phyloP scores from a whole-genome alignment of 768 basidiomycete species.

The Kwoniella newhampshirensis region DNA sequence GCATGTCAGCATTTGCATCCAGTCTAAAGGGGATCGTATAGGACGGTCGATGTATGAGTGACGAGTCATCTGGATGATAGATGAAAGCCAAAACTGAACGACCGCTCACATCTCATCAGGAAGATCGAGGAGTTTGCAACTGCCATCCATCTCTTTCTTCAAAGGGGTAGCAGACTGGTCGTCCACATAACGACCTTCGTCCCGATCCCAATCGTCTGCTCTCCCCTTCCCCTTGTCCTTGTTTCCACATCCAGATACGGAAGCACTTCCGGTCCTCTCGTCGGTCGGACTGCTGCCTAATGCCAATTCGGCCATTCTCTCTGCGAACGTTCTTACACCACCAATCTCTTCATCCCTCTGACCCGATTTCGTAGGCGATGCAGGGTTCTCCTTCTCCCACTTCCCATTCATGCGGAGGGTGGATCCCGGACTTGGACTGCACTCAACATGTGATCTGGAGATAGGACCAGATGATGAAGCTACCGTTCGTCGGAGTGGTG shows the following conservation, averaged over 20 bases:
- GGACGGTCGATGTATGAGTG: too few species aligned
- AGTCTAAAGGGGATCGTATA: too few species aligned
- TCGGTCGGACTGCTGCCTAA: constrained; percentile 5
- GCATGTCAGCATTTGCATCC: too few species aligned
- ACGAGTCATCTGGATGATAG: too few species aligned
- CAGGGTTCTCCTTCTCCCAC: too few species aligned
- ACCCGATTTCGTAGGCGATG: too few species aligned
- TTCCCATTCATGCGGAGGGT: too few species aligned
- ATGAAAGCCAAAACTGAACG: too few species aligned
- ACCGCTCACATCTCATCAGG: constrained; percentile 43
- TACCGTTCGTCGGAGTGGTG: not conserved
- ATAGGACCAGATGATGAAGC: too few species aligned
- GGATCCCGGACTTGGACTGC: too few species aligned
- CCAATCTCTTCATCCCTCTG: not conserved
- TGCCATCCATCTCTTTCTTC: not conserved
- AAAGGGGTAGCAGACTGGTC: not conserved
- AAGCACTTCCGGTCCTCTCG: not conserved
- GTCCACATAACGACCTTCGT: constrained; percentile 13
- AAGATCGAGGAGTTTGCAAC: constrained; percentile 14
- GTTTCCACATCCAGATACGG: not conserved
- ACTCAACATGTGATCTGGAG: too few species aligned
- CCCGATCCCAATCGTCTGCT: constrained; percentile 4
- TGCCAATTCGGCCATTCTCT: constrained; percentile 12
- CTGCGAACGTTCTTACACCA: constrained; percentile 17
- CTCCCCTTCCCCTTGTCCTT: not conserved